These are phyloP conservation scores for Capsella bursapastoris DNA, from an alignment of 345 rosid species.

Conservation along the genomic window DNA sequence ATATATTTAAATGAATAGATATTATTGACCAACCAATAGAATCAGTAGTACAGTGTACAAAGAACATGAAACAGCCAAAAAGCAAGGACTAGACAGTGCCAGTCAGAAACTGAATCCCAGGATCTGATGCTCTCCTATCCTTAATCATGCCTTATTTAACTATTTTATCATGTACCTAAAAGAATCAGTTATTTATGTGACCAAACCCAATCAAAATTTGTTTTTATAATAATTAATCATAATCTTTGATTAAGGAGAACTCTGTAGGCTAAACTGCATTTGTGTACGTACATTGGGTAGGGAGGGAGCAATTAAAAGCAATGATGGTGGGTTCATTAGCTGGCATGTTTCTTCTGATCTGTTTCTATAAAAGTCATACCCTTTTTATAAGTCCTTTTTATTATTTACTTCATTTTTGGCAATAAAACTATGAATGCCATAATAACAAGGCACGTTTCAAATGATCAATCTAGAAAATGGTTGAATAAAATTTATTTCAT, in stretches of 20 bases:
- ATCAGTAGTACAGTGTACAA: constrained; percentile 39
- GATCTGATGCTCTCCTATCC: constrained; percentile 40
- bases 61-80: constrained; percentile 47
- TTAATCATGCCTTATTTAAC: constrained; percentile 39
- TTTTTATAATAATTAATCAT: constrained; percentile 3
- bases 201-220: constrained; percentile 40
- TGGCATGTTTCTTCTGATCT: constrained; percentile 40
- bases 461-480: background rate
- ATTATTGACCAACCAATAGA: constrained; percentile 38
- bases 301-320: constrained; percentile 24
- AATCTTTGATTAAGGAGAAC: background rate
- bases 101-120: constrained; percentile 37
- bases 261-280: constrained; percentile 19
- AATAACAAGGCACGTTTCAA: constrained; percentile 6
- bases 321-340: constrained; percentile 41
- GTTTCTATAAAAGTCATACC: constrained; percentile 32
- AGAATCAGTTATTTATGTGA: constrained; percentile 24
- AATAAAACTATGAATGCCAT: background rate
- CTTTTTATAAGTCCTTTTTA: background rate
- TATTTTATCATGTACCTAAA: background rate
- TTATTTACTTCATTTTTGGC: constrained; percentile 14
- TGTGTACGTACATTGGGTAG: constrained; percentile 5
- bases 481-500: background rate
- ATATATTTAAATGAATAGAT: background rate
- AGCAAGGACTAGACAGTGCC: constrained; percentile 41